A percentile compares a stretch with the other conserved stretches of the same genome.
phyloP scores from a whole-genome alignment of 768 basidiomycete genomes.

The Kwoniella mangroviensis region DNA sequence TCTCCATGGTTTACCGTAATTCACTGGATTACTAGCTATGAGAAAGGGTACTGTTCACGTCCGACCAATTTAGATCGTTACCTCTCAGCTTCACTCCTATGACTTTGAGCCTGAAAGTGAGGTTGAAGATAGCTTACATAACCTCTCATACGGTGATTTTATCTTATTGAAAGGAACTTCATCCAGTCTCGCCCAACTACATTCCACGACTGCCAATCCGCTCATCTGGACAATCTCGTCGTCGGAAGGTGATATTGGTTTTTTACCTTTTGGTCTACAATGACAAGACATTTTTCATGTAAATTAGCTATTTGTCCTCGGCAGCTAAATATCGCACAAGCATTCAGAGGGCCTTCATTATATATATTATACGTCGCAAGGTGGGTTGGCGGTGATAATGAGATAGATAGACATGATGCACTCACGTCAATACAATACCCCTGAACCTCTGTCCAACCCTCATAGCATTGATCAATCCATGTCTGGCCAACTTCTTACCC shows the following conservation, averaged over 20 bases:
- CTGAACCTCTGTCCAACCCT: conserved; percentile 82
- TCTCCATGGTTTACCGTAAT: conserved; percentile 96
- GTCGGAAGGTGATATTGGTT: conserved; percentile 80
- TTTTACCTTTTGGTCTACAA: conserved; percentile 79
- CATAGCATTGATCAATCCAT: conserved; percentile 82
- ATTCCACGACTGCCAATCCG: conserved; percentile 96
- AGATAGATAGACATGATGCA: conserved; percentile 23
- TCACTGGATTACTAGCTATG: conserved; percentile 92
- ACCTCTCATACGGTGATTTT: conserved; percentile 85
- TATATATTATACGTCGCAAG: too few relatives aligned
- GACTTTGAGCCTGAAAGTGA: too few relatives aligned
- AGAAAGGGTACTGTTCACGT: conserved; percentile 80
- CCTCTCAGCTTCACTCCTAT: not conserved
- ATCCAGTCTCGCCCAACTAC: conserved; percentile 93
- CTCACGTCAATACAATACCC: conserved; percentile 93
- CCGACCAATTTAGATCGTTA: not conserved
- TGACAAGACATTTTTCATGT: too few relatives aligned
- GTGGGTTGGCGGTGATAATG: not conserved
- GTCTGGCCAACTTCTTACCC: conserved; percentile 86
- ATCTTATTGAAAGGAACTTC: conserved; percentile 96
- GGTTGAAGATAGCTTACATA: conserved; percentile 66
- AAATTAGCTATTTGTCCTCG: too few relatives aligned
- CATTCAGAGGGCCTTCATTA: too few relatives aligned
- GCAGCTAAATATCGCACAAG: too few relatives aligned
- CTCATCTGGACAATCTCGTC: conserved; percentile 71